These are phyloP conservation scores for Nakazawaea peltata DNA, from an alignment of 805 yeast genomes.

Conservation along the genomic window DNA sequence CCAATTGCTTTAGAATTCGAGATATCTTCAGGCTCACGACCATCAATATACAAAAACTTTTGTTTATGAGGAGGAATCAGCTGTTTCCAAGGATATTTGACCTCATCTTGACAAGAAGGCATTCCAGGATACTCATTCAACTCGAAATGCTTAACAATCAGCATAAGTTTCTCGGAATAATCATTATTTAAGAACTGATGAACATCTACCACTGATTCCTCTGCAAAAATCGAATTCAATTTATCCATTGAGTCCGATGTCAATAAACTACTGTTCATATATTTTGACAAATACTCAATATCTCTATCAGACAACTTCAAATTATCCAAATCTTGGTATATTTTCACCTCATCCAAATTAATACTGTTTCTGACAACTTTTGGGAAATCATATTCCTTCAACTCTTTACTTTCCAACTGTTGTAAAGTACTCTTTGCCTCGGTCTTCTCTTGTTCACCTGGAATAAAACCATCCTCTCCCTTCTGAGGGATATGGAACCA, in stretches of 20 bases:
- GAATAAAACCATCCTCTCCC: conserved; percentile 80
- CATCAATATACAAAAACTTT: conserved; percentile 77
- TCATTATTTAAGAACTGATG: conserved; percentile 52
- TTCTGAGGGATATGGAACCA: conserved; percentile 98
- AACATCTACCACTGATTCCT: conserved; percentile 65
- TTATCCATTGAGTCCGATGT: conserved; percentile 25
- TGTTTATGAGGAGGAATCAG: conserved; percentile 94
- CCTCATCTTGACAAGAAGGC: conserved; percentile 50
- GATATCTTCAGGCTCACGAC: conserved; percentile 31
- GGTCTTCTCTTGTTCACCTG: conserved; percentile 75
- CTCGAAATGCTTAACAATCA: conserved; percentile 47
- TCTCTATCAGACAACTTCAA: conserved; percentile 32
- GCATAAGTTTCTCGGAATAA: conserved; percentile 38
- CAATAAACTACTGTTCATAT: conserved; percentile 48
- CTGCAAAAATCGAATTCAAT: conserved; percentile 46
- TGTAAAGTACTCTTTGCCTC: conserved; percentile 73
- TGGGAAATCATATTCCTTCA: conserved; percentile 79
- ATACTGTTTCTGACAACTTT: conserved; percentile 31
- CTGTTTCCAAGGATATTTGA: conserved; percentile 73
- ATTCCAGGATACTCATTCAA: conserved; percentile 42
- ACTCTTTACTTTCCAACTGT: conserved; percentile 66
- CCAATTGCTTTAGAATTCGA: conserved; percentile 24
- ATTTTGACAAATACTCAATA: conserved; percentile 39
- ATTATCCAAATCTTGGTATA: conserved; percentile 19
- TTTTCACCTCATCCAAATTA: conserved; percentile 26